phyloP scores from a whole-genome alignment of 345 rosid genomes.

The Brassica napus region DNA sequence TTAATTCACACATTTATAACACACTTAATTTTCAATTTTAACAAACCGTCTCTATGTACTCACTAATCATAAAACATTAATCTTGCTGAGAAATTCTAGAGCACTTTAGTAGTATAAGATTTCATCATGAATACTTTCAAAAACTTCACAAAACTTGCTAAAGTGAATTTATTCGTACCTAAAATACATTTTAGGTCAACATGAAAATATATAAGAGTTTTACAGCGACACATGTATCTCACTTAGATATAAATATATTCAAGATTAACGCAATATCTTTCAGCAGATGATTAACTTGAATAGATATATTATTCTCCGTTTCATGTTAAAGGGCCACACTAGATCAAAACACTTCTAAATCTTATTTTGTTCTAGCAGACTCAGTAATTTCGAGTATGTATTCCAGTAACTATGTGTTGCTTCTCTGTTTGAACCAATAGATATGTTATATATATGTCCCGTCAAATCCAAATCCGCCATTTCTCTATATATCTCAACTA shows the following conservation, averaged over 20 bases:
- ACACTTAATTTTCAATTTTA: neutral
- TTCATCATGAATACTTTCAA: neutral
- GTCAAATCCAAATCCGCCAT: neutral
- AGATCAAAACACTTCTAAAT: neutral
- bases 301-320: neutral
- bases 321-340: neutral
- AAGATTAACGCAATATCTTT: neutral
- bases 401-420: conserved; percentile 1
- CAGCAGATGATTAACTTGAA: neutral
- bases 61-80: neutral
- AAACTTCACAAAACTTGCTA: neutral
- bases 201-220: neutral
- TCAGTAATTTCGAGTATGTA: neutral
- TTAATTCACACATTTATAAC: conserved; percentile 4
- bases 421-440: neutral
- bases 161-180: neutral
- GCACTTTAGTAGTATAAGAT: neutral
- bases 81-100: neutral
- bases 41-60: neutral
- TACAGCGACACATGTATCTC: neutral
- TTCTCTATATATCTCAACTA: neutral
- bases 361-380: neutral
- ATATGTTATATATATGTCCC: neutral
- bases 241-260: neutral
- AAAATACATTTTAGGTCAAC: neutral